phyloP scores from a whole-genome alignment of 129 eudicot genomes.

The Solidago caesia region DNA sequence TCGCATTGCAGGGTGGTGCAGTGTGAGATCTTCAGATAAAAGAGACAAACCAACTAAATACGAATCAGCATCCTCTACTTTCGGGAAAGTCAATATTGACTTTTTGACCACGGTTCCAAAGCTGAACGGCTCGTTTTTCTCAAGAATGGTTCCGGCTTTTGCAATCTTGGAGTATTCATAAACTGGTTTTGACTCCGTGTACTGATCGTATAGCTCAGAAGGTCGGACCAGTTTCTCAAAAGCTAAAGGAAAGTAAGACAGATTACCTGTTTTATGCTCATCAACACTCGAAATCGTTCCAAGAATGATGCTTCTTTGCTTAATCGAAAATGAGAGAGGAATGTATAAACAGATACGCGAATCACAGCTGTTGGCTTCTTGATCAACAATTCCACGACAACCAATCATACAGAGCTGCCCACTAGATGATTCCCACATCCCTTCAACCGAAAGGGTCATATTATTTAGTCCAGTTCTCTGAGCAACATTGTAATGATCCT shows the following conservation, averaged over 20 bases:
- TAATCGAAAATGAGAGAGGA: conserved; percentile 79
- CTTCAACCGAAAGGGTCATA: conserved; percentile 86
- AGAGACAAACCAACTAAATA: conserved; percentile 51
- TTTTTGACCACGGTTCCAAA: conserved; percentile 60
- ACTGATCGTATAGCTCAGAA: conserved; percentile 62
- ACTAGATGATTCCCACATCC: conserved; percentile 80
- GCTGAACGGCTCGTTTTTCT: conserved; percentile 76
- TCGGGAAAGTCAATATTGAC: conserved; percentile 75
- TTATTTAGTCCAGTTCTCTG: conserved; percentile 77
- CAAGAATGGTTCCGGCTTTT: conserved; percentile 63
- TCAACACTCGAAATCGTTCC: conserved; percentile 68
- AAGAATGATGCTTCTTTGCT: conserved; percentile 69
- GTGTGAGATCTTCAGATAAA: conserved; percentile 88
- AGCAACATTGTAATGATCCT: conserved; percentile 53
- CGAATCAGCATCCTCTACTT: conserved; percentile 56
- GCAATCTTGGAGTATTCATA: conserved; percentile 68
- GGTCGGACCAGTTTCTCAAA: conserved; percentile 67
- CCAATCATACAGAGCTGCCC: conserved; percentile 98
- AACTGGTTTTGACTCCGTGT: conserved; percentile 53
- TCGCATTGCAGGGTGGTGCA: conserved; percentile 62
- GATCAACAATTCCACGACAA: conserved; percentile 51
- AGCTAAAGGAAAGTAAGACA: conserved; percentile 62
- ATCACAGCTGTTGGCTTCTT: conserved; percentile 46
- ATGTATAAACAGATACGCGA: conserved; percentile 78
- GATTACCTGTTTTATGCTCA: conserved; percentile 3